Base-by-base conservation (phyloP, 2,329 filamentous ascomycete species). In the Blumeria graminis region DNA sequence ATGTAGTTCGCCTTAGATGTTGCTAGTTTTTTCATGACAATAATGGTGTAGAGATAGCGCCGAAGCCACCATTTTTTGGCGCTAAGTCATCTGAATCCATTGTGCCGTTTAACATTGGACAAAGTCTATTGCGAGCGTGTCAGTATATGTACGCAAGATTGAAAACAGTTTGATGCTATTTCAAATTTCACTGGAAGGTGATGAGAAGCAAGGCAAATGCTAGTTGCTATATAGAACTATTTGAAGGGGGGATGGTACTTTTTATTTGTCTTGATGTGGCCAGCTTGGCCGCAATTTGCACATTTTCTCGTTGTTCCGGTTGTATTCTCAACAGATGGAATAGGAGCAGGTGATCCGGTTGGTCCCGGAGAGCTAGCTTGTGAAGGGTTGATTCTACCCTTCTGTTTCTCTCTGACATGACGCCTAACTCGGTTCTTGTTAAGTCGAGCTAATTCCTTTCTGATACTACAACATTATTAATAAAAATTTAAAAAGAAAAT, bases 261-360 rank as follows among this genome's bases (percentile, higher is more conserved):
- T 73, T 95, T 94, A 74, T 96, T 96, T 52, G 90, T 96, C 71
- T 95, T 95, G 74, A 98, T 98, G 66, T 98, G 92, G 35, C 92
- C 92, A 56, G 94, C 84, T 68, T 92, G 85, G 55, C 92, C 92
- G 71, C 92, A 98, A 69, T 95, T 96, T 62, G 92, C 92, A 71
- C 92, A 98, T 72, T 96, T 96, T 64, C 93, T 78, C 36, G 83
- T 83, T 57, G 86, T 93, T 59, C 82, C 80, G 52, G 72, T 76
- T 58, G 67, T 66, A 59, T 73, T 71, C 63, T 74, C 71, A 65
- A 78, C 70, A 4, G 70, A 69, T 35, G 72, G 72, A 7, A 69
- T 69, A 13, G 69, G 71, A 35, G 68, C 69, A n/a, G 70, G 70
- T 43, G 70, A 71, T n/a, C 65, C 69, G 11, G 67, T 43, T 16